These are phyloP conservation scores for Candida succiphila DNA, from an alignment of 805 yeast species.

Conservation along the genomic window DNA sequence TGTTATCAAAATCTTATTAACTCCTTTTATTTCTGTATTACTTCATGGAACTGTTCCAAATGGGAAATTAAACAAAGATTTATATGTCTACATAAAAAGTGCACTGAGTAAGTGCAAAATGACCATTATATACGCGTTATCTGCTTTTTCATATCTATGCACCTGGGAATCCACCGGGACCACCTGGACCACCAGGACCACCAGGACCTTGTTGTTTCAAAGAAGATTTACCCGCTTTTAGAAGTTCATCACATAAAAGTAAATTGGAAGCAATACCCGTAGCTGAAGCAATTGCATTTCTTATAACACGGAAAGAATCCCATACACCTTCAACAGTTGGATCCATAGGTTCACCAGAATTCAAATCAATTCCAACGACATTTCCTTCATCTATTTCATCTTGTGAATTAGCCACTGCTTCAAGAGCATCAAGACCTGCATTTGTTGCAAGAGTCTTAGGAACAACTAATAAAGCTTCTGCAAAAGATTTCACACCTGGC, in stretches of 20 bases:
- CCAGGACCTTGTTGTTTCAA: conserved; percentile 63
- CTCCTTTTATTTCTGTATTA: too few species aligned
- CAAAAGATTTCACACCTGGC: conserved; percentile 87
- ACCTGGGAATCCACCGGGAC: too few species aligned
- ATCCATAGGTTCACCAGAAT: conserved; percentile 91
- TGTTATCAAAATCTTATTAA: too few species aligned
- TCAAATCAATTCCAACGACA: conserved; percentile 83
- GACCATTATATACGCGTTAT: too few species aligned
- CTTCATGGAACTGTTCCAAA: too few species aligned
- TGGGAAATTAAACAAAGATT: too few species aligned
- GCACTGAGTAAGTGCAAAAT: too few species aligned
- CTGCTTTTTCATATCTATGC: too few species aligned
- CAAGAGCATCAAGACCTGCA: conserved; percentile 90
- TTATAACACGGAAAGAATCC: conserved; percentile 90
- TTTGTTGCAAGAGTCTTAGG: conserved; percentile 91
- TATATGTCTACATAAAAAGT: too few species aligned
- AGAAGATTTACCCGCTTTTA: conserved; percentile 94
- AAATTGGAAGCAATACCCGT: conserved; percentile 91
- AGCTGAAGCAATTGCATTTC: conserved; percentile 89
- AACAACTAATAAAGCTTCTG: conserved; percentile 81
- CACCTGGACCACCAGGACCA: too few species aligned
- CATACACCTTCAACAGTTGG: conserved; percentile 91
- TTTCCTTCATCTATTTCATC: conserved; percentile 79
- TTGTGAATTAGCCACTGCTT: conserved; percentile 79
- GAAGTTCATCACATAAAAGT: conserved; percentile 87